phyloP scores from a whole-genome alignment of 2,329 filamentous ascomycete species.

The Cercospora janseana region DNA sequence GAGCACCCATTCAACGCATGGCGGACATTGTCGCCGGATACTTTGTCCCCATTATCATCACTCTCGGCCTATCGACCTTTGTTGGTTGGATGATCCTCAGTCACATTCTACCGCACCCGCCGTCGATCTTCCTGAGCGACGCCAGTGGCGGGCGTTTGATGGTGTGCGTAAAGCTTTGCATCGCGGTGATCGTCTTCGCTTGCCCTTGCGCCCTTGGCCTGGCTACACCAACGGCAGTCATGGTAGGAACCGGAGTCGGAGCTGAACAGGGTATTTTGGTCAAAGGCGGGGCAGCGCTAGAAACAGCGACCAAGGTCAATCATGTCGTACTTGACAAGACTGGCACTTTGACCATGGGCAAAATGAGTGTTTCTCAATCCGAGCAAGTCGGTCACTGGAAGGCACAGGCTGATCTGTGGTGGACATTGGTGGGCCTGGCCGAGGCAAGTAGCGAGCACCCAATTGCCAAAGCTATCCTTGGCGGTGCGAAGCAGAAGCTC shows the following conservation, averaged over 20 bases:
- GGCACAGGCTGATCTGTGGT: conserved; percentile 75
- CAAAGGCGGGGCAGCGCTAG: conserved; percentile 89
- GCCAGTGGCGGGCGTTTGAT: conserved; percentile 87
- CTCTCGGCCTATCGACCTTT: conserved; percentile 82
- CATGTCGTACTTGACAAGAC: conserved; percentile 95
- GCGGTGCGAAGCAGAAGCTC: conserved; percentile 71
- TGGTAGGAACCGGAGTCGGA: conserved; percentile 97
- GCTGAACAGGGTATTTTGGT: conserved; percentile 96
- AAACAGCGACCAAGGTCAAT: conserved; percentile 84
- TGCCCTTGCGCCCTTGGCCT: conserved; percentile 96
- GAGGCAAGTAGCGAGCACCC: conserved; percentile 96
- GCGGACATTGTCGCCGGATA: conserved; percentile 89
- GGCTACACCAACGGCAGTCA: conserved; percentile 93
- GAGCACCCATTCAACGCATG: conserved; percentile 90
- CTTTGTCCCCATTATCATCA: conserved; percentile 86
- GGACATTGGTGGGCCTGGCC: conserved; percentile 90
- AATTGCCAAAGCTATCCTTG: conserved; percentile 82
- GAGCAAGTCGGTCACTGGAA: conserved; percentile 69
- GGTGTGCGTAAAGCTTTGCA: conserved; percentile 96
- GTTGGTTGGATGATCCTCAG: conserved; percentile 91
- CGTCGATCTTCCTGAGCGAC: conserved; percentile 77
- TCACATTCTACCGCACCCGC: conserved; percentile 79
- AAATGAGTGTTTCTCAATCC: conserved; percentile 83
- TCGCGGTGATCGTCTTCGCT: conserved; percentile 96
- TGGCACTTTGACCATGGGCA: conserved; percentile 88